Conservation (phyloP, 805 yeast species). For the Peterozyma xylosa region DNA sequence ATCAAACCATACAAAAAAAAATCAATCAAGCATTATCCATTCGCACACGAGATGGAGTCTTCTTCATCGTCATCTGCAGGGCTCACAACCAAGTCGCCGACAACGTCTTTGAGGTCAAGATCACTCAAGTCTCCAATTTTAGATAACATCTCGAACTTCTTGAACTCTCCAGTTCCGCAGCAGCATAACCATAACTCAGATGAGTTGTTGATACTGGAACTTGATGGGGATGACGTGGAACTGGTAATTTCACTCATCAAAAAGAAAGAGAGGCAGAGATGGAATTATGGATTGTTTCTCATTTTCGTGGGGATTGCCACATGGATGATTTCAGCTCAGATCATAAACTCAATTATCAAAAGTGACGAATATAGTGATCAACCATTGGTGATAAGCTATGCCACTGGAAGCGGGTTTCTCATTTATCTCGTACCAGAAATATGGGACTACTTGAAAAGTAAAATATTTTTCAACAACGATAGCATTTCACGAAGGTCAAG, state of each 20-base stretch:
- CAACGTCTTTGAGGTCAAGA: no score
- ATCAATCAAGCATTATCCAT: no score
- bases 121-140: no score
- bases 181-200: no score
- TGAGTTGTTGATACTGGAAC: background rate
- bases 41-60: no score
- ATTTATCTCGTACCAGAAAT: constrained; percentile 36
- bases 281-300: constrained; percentile 34
- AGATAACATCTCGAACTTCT: no score
- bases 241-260: constrained; percentile 19
- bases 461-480: background rate
- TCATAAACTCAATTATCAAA: constrained; percentile 41
- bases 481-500: background rate
- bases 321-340: constrained; percentile 42
- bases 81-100: no score
- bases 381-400: constrained; percentile 38
- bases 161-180: no score
- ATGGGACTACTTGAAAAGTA: constrained; percentile 1
- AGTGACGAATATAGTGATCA: constrained; percentile 36
- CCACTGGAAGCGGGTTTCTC: constrained; percentile 39
- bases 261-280: constrained; percentile 32
- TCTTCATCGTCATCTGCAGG: no score
- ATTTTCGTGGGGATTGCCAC: constrained; percentile 33
- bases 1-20: no score
- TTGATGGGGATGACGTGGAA: background rate